Conservation (phyloP, 208 protist genomes). For the Kentomonas sorsogonicus region DNA sequence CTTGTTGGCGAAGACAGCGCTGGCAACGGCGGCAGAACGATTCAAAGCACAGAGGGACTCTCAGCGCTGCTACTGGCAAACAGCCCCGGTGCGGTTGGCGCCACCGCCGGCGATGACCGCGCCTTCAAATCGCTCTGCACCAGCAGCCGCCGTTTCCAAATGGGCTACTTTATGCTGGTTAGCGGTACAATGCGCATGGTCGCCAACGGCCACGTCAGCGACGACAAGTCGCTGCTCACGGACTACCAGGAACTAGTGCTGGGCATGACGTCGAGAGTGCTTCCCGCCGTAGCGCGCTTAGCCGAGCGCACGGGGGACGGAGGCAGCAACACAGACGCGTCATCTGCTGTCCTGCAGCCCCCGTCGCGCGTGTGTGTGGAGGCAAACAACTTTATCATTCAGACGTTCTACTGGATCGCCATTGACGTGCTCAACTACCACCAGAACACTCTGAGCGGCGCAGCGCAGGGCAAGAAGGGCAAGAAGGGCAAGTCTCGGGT, state of each 20-base stretch:
- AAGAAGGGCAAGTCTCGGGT: constrained; percentile 1
- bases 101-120: not conserved
- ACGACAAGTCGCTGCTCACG: constrained; percentile 39
- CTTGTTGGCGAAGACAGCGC: no score
- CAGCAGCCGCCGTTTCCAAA: constrained; percentile 38
- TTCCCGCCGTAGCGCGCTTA: constrained; percentile 34
- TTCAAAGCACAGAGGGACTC: not conserved
- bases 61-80: constrained; percentile 10
- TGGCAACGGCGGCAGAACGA: no score
- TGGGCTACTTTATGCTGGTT: constrained; percentile 57
- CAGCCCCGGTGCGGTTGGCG: not conserved
- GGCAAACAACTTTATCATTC: constrained; percentile 60
- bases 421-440: constrained; percentile 51
- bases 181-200: constrained; percentile 50
- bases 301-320: constrained; percentile 27
- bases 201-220: constrained; percentile 16
- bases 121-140: constrained; percentile 10
- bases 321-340: not conserved
- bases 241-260: constrained; percentile 35
- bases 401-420: constrained; percentile 45
- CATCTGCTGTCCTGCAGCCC: not conserved
- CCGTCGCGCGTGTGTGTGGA: constrained; percentile 52
- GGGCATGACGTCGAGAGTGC: constrained; percentile 21
- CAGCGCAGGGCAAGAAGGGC: not conserved
- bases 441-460: no score